Base-by-base conservation (phyloP, 2,329 filamentous ascomycete species). In the Ceratocystis diversiconidia region DNA sequence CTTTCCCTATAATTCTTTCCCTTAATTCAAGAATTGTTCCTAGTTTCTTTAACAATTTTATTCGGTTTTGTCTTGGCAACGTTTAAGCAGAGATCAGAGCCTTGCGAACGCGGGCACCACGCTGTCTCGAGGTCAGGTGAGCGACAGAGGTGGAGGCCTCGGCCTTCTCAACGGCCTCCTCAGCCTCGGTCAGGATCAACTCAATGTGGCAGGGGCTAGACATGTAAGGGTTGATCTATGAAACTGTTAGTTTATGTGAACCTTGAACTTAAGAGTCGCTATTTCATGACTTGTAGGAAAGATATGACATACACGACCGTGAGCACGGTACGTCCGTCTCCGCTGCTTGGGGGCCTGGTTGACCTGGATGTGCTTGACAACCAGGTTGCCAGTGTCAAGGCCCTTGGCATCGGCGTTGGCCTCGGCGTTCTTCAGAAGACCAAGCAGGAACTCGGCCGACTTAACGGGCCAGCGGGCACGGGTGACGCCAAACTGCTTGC, bases 331-430 rank as follows among this genome's bases (percentile, higher is more conserved):
- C 77, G 94, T 99, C 80, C 94, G 88, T 82, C 94, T 87, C 78
- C 94, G 88, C 85, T 97, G 92, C 88, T 97, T 97, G 76, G 94
- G 94, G 74, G 94, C 95, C 85, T 99, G 94, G 90, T 99, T 99
- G 85, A 99, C 94, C 85, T 99, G 94, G 82, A 99, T 99, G 89
- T 96, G 95, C 90, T 96, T 96, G 82, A 99, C 89, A 77, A 97
- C 82, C 77, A 99, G 84, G 85, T 95, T 95, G 82, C 87, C 87
- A 77, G 92, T 97, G 82, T 99, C 91, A 76, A 96, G 90, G 75
- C 92, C 91, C 85, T 96, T 96, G 79, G 89, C 89, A 75, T 96
- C 92, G 78, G 91, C 91, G 80, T 96, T 96, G 82, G 91, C 87
- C 84, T 95, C 91, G 72, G 91, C 91, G 82, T 96, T 96, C 86